phyloP scores from a whole-genome alignment of 2,329 filamentous ascomycete species.

The Aspergillus piperis region DNA sequence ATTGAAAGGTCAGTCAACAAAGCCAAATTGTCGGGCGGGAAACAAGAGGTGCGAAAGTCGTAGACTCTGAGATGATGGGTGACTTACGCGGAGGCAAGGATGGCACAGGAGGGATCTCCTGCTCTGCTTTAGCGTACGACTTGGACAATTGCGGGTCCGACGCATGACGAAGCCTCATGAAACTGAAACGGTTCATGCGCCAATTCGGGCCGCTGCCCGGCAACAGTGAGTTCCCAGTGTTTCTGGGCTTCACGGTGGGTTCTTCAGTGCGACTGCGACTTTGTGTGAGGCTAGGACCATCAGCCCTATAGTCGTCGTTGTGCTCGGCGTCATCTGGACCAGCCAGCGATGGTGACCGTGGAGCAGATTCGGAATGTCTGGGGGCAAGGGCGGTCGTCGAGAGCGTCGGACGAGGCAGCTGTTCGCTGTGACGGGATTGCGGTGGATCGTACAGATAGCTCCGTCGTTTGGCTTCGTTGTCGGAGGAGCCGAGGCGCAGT shows the following conservation, averaged over 20 bases:
- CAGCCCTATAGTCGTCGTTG: constrained; percentile 8
- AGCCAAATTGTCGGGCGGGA: neutral
- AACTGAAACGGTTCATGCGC: constrained; percentile 56
- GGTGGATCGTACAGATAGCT: constrained; percentile 31
- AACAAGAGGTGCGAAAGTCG: constrained; percentile 2
- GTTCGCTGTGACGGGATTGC: constrained; percentile 39
- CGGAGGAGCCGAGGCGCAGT: constrained; percentile 36
- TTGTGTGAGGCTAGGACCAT: constrained; percentile 14
- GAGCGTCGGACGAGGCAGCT: constrained; percentile 36
- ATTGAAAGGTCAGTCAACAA: constrained; percentile 19
- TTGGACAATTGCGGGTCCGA: constrained; percentile 86
- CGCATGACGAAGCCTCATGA: constrained; percentile 85
- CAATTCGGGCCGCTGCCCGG: constrained; percentile 27
- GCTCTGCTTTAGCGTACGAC: constrained; percentile 65
- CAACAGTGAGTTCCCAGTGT: constrained; percentile 18
- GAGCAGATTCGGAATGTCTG: constrained; percentile 38
- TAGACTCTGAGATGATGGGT: constrained; percentile 1
- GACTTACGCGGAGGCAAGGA: constrained; percentile 42
- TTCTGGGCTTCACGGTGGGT: constrained; percentile 18
- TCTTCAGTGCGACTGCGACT: constrained; percentile 20
- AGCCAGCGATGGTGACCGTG: constrained; percentile 27
- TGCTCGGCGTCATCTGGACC: constrained; percentile 23
- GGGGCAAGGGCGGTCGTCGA: constrained; percentile 31
- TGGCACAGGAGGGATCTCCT: constrained; percentile 52
- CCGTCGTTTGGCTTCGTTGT: constrained; percentile 39